Evolutionary conservation across 192 early-diverging fungal genomes (phyloP).

Genomic region (Blastocladiella britannica): DNA sequence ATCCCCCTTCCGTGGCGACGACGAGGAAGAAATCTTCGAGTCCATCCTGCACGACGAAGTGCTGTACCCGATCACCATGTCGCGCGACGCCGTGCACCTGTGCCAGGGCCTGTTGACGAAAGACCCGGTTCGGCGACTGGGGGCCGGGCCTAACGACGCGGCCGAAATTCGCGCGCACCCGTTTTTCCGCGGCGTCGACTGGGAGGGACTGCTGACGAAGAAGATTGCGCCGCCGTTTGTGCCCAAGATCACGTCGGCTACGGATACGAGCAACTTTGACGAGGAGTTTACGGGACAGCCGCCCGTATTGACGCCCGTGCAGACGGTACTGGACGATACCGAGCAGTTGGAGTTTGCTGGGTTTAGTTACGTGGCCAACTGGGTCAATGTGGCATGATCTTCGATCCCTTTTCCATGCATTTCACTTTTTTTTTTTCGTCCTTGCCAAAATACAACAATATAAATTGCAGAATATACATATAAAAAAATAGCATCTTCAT

Average conservation of each 20-base stretch:
- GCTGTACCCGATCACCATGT: conserved; percentile 84
- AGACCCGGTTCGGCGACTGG: conserved; percentile 69
- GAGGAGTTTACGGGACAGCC: conserved; percentile 89
- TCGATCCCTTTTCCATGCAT: background rate
- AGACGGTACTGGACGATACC: conserved; percentile 48
- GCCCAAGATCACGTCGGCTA: conserved; percentile 51
- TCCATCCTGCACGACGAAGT: conserved; percentile 92
- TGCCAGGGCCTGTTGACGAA: conserved; percentile 75
- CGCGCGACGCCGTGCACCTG: conserved; percentile 73
- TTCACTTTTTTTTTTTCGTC: background rate
- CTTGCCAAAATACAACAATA: too few species aligned
- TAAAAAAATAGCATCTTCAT: too few species aligned
- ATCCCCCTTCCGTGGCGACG: conserved; percentile 82
- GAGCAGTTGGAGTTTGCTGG: conserved; percentile 88
- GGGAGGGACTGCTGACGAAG: conserved; percentile 85
- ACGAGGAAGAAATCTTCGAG: conserved; percentile 96
- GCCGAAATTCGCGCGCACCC: conserved; percentile 86
- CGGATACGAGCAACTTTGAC: conserved; percentile 96
- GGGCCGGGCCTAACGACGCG: conserved; percentile 58
- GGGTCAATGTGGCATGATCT: conserved; percentile 23
- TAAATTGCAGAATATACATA: too few species aligned
- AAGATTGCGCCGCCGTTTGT: conserved; percentile 73
- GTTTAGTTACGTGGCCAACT: conserved; percentile 85
- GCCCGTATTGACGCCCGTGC: conserved; percentile 79
- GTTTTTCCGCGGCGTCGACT: conserved; percentile 86